Evolutionary conservation across 2,329 filamentous ascomycete species (phyloP), one percentile per base, ranked within the genome.

Genomic region (Teratosphaeria nubilosa): DNA sequence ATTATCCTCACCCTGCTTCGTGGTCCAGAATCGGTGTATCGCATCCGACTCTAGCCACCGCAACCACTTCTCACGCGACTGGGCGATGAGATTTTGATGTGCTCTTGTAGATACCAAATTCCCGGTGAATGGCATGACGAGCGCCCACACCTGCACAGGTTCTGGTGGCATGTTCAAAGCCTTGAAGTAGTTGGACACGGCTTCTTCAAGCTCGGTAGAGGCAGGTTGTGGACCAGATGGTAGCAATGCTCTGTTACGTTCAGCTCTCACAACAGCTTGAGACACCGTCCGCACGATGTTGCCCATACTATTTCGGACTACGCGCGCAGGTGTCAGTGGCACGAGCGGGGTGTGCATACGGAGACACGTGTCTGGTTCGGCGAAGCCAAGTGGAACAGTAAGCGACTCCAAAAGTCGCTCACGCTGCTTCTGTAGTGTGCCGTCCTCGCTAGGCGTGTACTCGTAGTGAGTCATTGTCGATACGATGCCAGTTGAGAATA

Each of bases 261-360:
- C 25, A 16, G 27, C 48, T 25, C 69, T 64, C 13, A 64, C 64
- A 20, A 80, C 53, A 34, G 55, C 32, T 25, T 60, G 73, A 16
- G 82, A 75, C 10, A 91, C 69, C 50, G 82, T 80, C 32, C 86
- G 82, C 24, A 94, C 77, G 57, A 95, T 92, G 71, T 95, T 95
- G 3, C 90, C 90, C 66, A 91, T 83, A 37, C 84, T 84, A 41
- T 82, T 80, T 1, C 79, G 74, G 37, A 94, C 84, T 53, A 73
- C 75, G 20, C 87, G 81, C 16, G 91, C 70, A 1, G 86, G 82
- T 11, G 85, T 71, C 2, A 91, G 72, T 0, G 86, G 77, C 11
- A 78, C 62, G n/a, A 71, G 65, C 3, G 73, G 71, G 9, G 51
- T 30, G 16, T 51, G 7, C n/a, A 51, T 20, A 5, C 27, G 13